Conservation (phyloP, 495 filamentous ascomycete species). For the Xylaria curta region DNA sequence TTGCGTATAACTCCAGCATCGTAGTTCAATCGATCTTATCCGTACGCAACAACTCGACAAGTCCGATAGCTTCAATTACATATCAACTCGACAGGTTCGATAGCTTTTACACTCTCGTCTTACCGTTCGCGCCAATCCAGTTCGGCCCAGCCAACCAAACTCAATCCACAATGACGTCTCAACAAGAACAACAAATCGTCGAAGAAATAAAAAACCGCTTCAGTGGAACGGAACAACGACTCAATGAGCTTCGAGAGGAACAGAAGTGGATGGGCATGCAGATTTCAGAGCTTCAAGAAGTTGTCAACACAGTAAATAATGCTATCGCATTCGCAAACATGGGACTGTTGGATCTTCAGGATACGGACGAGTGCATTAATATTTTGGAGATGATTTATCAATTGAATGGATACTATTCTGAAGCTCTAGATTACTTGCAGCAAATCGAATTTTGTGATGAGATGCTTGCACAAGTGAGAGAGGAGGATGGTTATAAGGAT, state of each 20-base stretch:
- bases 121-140: not conserved
- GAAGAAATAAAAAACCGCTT: not conserved
- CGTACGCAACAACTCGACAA: not conserved
- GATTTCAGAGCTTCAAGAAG: not conserved
- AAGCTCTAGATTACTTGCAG: not conserved
- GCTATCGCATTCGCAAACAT: not conserved
- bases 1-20: not conserved
- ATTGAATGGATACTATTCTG: not conserved
- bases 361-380: not conserved
- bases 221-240: not conserved
- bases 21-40: not conserved
- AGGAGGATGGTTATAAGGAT: not conserved
- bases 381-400: not conserved
- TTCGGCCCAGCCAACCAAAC: not conserved
- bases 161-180: not conserved
- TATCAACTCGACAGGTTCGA: not conserved
- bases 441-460: not conserved
- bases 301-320: not conserved
- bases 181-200: not conserved
- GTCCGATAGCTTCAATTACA: not conserved
- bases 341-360: not conserved
- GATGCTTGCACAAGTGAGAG: not conserved
- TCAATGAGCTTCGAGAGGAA: not conserved
- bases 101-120: not conserved
- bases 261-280: not conserved